A percentile compares a stretch with the other conserved stretches of the same genome.
Conservation (phyloP, 352 stramenopile species). For the Globisporangium solare region DNA sequence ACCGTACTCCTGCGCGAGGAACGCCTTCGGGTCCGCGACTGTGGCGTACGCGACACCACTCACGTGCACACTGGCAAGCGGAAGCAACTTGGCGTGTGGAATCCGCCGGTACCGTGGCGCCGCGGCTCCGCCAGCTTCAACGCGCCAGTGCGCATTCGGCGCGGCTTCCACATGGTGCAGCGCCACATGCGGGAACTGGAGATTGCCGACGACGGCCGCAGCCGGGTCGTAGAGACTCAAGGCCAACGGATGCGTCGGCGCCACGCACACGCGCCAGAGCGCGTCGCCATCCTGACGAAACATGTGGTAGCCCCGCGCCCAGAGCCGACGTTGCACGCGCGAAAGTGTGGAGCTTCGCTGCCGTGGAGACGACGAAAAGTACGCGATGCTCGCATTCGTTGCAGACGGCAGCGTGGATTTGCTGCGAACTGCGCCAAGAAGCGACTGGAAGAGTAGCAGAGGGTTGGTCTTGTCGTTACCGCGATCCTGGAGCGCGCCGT, state of each 20-base stretch:
- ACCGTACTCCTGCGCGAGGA: constrained; percentile 11
- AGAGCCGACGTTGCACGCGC: constrained; percentile 1
- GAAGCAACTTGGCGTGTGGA: background rate
- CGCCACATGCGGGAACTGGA: background rate
- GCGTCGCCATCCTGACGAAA: constrained; percentile 4
- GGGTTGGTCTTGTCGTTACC: background rate
- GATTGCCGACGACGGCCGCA: background rate
- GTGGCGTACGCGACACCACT: constrained; percentile 9
- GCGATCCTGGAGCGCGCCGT: background rate
- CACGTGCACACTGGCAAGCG: background rate
- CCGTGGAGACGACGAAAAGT: background rate
- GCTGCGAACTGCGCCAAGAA: constrained; percentile 5
- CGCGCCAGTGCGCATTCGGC: background rate
- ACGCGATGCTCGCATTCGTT: background rate
- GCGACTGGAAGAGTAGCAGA: background rate
- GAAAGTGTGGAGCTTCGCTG: background rate
- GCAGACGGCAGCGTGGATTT: constrained; percentile 3
- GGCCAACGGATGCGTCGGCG: constrained; percentile 9
- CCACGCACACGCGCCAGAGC: constrained; percentile 11
- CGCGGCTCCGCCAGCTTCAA: background rate
- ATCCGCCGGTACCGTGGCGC: background rate
- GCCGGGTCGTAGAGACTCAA: constrained; percentile 10
- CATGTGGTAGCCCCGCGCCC: constrained; percentile 9
- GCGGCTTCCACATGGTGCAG: background rate
- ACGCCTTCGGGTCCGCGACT: constrained; percentile 7